Percentiles rank a stretch among this genome's conserved stretches.
phyloP scores from a whole-genome alignment of 495 filamentous ascomycete species.

The Lophiostoma macrostomum region DNA sequence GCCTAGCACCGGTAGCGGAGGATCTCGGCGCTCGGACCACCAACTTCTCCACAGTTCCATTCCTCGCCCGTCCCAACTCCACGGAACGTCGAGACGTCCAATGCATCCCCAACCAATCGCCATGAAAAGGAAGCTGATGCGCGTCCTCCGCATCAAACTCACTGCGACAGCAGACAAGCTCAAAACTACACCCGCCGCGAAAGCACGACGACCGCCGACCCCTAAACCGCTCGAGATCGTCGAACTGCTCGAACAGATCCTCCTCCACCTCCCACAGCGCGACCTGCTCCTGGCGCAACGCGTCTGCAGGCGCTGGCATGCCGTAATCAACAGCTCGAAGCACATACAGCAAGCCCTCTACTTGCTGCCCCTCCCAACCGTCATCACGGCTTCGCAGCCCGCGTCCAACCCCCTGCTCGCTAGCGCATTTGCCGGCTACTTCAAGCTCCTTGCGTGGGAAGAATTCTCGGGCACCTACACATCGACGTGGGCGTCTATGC shows the following conservation, averaged over 20 bases:
- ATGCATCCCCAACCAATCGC: too few relatives aligned
- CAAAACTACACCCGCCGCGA: not conserved
- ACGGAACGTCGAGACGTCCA: too few relatives aligned
- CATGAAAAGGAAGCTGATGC: too few relatives aligned
- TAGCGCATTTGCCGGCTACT: not conserved
- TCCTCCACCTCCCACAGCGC: constrained; percentile 16
- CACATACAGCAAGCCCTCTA: constrained; percentile 18
- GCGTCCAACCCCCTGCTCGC: constrained; percentile 9
- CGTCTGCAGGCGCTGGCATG: constrained; percentile 7
- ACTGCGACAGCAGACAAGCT: not conserved
- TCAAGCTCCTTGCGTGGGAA: not conserved
- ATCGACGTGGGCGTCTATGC: too few relatives aligned
- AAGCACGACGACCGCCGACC: not conserved
- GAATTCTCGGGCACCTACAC: too few relatives aligned
- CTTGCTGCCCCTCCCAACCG: constrained; percentile 1
- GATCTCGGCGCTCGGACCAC: too few relatives aligned
- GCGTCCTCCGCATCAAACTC: too few relatives aligned
- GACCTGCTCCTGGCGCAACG: constrained; percentile 23
- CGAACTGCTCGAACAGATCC: constrained; percentile 25
- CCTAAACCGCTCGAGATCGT: constrained; percentile 4
- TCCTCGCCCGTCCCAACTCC: too few relatives aligned
- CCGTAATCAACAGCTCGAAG: constrained; percentile 5
- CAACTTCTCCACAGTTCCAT: too few relatives aligned
- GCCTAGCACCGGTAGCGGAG: too few relatives aligned
- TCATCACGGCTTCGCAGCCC: not conserved